phyloP scores from a whole-genome alignment of 148 eudicot genomes.

The Vaccinium myrtillus region DNA sequence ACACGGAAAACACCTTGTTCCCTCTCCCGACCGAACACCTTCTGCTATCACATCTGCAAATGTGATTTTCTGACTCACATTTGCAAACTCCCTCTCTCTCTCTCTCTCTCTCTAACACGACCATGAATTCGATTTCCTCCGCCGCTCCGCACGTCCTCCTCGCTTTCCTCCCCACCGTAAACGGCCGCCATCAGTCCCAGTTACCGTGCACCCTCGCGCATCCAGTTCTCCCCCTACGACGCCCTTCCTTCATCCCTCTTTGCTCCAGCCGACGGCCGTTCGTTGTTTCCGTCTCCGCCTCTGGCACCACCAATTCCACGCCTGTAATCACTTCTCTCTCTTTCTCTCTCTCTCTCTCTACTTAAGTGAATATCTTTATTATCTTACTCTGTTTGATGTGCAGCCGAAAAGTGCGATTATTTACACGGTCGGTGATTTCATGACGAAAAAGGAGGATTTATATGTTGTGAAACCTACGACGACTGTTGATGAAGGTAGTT shows the following conservation, averaged over 20 bases:
- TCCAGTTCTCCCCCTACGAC: neutral
- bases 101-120: neutral
- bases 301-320: constrained; percentile 29
- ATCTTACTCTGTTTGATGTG: constrained; percentile 9
- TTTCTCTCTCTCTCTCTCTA: neutral
- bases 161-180: constrained; percentile 13
- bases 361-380: neutral
- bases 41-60: too few relatives aligned
- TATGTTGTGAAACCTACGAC: constrained; percentile 48
- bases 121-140: constrained; percentile 33
- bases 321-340: constrained; percentile 24
- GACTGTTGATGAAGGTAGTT: constrained; percentile 47
- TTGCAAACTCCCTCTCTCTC: too few relatives aligned
- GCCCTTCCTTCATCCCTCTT: neutral
- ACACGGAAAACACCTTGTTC: too few relatives aligned
- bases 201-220: constrained; percentile 19
- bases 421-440: constrained; percentile 52
- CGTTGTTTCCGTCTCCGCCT: constrained; percentile 16
- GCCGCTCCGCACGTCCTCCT: neutral
- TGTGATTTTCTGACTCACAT: too few relatives aligned
- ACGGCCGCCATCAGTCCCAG: constrained; percentile 9
- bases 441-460: constrained; percentile 45
- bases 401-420: constrained; percentile 32
- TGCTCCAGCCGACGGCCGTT: constrained; percentile 7
- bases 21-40: too few relatives aligned